Evolutionary conservation across 176 grass and related monocot species (phyloP).

Genomic region (Thinopyrum elongatum): DNA sequence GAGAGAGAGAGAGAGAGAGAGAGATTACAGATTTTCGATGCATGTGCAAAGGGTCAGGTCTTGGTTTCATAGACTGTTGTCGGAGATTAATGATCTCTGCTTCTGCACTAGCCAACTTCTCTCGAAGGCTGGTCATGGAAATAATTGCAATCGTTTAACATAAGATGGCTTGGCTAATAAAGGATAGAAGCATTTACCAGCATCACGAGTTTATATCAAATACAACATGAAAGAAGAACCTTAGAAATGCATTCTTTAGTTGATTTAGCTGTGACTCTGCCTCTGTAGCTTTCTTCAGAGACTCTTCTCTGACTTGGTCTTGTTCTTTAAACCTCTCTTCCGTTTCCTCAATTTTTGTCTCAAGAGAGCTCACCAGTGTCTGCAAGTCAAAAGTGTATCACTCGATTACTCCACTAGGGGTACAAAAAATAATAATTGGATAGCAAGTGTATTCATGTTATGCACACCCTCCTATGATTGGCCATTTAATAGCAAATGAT

Average conservation of each 20-base stretch:
- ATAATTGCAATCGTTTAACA: constrained; percentile 28
- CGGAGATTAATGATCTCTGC: constrained; percentile 74
- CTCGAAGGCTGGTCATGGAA: constrained; percentile 70
- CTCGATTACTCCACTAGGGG: neutral
- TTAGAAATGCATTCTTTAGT: constrained; percentile 75
- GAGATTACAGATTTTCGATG: constrained; percentile 70
- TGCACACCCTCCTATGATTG: constrained; percentile 1
- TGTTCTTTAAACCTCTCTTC: constrained; percentile 79
- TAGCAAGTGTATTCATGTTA: neutral
- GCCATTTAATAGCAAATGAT: constrained; percentile 8
- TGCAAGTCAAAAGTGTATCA: constrained; percentile 25
- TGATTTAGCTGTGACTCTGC: constrained; percentile 63
- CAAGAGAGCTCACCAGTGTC: constrained; percentile 65
- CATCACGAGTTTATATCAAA: constrained; percentile 23
- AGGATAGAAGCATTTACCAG: neutral
- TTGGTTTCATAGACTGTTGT: constrained; percentile 61
- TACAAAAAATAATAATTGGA: constrained; percentile 20
- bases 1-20: constrained; percentile 28
- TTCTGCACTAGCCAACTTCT: constrained; percentile 73
- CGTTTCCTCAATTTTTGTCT: constrained; percentile 74
- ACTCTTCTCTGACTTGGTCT: constrained; percentile 53
- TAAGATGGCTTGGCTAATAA: neutral
- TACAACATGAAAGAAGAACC: constrained; percentile 43
- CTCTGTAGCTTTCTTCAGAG: constrained; percentile 53
- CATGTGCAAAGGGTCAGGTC: constrained; percentile 48